Base-by-base conservation (phyloP, 129 eudicot species). In the Artemisia annua region DNA sequence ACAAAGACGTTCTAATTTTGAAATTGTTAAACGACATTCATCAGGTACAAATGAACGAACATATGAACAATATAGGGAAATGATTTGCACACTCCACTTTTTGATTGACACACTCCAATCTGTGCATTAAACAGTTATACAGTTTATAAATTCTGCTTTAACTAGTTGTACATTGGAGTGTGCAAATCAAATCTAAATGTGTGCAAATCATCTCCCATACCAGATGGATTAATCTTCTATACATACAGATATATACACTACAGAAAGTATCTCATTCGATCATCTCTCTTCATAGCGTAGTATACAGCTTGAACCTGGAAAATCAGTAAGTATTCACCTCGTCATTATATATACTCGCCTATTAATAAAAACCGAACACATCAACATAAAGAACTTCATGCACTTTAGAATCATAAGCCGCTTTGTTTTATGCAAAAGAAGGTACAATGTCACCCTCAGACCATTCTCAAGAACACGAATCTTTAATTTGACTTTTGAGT, bases 261-360 rank as follows among this genome's bases (percentile, higher is more conserved):
- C 79, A 94, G 68, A 78, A 94, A 94, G 68, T 90, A 94, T 83
- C 90, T 88, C 97, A 94, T 90, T 85, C 98, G 68, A 62, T 81
- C 86, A 74, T 94, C 98, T 80, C 93, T 88, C 82, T 80, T 86
- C 98, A 94, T 94, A 8, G 98, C 98, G 26, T 88, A 82, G 84
- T 94, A 94, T 65, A 94, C 97, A 54, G 98, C 97, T 88, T 94
- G 98, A 74, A 94, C 98, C 98, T 93, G 96, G 20, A 74, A 73
- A 20, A 20, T 20, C 22, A 20, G 22, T 20, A 22, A 79, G 60
- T 5, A 46, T 17, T 24, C 46, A 24, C 71, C 56, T 65, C 26
- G 59, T 20, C 48, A 63, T 11, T 53, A 26, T 14, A 26, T 14
- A 15, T 2, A 60, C 4, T 12, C 22, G 22, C 22, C 22, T 20